Percentiles rank a stretch among this genome's conserved stretches.
These are phyloP conservation scores for Aspergillus bertholletiae DNA, from an alignment of 495 filamentous ascomycete species.

Conservation along the genomic window DNA sequence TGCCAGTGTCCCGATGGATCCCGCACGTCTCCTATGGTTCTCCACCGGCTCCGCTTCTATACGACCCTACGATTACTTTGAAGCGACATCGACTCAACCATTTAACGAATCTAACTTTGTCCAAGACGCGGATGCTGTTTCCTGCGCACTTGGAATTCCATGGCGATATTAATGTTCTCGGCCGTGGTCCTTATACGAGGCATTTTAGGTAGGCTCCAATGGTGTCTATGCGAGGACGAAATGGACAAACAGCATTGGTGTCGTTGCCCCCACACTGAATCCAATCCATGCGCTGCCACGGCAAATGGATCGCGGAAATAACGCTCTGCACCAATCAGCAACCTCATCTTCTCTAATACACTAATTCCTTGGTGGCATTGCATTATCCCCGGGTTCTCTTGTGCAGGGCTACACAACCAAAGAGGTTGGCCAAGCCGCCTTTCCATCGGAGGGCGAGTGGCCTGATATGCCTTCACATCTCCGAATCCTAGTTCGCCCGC, in stretches of 20 bases:
- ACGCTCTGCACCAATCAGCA: not conserved
- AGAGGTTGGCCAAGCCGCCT: too few relatives aligned
- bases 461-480: not conserved
- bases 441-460: not conserved
- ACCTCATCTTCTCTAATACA: not conserved
- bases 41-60: not conserved
- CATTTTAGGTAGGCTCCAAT: not conserved
- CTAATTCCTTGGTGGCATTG: too few relatives aligned
- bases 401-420: too few relatives aligned
- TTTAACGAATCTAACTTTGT: too few relatives aligned
- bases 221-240: not conserved
- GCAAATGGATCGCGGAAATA: not conserved
- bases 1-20: too few relatives aligned
- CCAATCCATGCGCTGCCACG: not conserved
- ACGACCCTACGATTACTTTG: not conserved
- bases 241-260: not conserved
- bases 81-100: not conserved
- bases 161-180: too few relatives aligned
- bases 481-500: not conserved
- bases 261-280: not conserved
- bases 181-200: not conserved
- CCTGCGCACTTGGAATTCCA: too few relatives aligned
- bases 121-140: too few relatives aligned
- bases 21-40: not conserved
- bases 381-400: too few relatives aligned